These are phyloP conservation scores for Orbilia ellipsospora DNA, from an alignment of 2,329 filamentous ascomycete species.

Conservation along the genomic window DNA sequence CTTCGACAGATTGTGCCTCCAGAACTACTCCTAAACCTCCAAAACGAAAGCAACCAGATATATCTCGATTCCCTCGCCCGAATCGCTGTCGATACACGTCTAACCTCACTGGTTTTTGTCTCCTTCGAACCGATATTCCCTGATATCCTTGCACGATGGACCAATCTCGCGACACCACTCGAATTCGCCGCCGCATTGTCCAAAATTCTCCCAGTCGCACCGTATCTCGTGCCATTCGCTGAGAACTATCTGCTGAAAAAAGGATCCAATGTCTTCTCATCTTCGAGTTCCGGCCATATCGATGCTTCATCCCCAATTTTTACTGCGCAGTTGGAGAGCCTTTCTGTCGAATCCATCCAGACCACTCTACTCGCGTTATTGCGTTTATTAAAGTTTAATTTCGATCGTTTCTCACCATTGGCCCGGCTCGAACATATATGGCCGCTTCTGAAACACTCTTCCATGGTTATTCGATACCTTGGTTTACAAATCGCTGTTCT, in stretches of 20 bases:
- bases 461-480: conserved; percentile 28
- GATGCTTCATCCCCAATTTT: conserved; percentile 61
- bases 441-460: conserved; percentile 71
- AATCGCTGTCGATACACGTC: conserved; percentile 57
- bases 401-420: conserved; percentile 72
- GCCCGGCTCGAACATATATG: conserved; percentile 76
- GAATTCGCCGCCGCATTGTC: conserved; percentile 77
- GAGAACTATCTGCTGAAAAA: conserved; percentile 64
- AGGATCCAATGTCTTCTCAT: conserved; percentile 23
- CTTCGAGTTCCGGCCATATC: conserved; percentile 14
- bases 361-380: conserved; percentile 75
- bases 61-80: conserved; percentile 58
- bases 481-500: conserved; percentile 39
- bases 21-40: conserved; percentile 43
- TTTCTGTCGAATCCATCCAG: conserved; percentile 63
- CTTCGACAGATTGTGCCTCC: conserved; percentile 29
- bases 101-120: conserved; percentile 55
- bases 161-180: conserved; percentile 60
- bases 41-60: conserved; percentile 59
- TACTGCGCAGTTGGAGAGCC: conserved; percentile 60
- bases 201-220: conserved; percentile 81
- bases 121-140: conserved; percentile 58
- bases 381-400: conserved; percentile 81
- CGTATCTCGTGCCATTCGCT: conserved; percentile 79
- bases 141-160: conserved; percentile 58